Conservation (phyloP, 2,329 filamentous ascomycete species). For the Cladosporium sphaerospermum region DNA sequence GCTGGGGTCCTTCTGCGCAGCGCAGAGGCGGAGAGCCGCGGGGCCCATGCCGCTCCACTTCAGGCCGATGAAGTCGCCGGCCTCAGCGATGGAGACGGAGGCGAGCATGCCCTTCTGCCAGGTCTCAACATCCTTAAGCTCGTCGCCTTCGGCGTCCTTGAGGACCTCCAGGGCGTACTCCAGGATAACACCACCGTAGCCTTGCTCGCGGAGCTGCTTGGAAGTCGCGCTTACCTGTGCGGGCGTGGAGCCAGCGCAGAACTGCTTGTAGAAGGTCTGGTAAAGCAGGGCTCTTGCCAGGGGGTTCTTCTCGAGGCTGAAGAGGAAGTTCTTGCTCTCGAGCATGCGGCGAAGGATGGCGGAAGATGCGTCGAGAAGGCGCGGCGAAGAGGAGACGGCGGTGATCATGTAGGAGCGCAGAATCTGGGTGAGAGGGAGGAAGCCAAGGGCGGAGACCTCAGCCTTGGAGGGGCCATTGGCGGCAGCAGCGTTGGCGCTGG, state of each 20-base stretch:
- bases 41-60: conserved; percentile 78
- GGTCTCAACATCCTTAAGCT: conserved; percentile 55
- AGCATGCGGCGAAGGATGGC: conserved; percentile 63
- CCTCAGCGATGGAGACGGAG: conserved; percentile 53
- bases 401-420: conserved; percentile 65
- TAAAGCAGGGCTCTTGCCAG: conserved; percentile 65
- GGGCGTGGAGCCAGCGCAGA: conserved; percentile 75
- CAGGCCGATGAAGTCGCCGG: conserved; percentile 50
- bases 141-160: conserved; percentile 44
- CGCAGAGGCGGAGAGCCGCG: conserved; percentile 62
- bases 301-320: conserved; percentile 71
- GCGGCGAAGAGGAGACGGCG: conserved; percentile 61
- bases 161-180: conserved; percentile 81
- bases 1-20: conserved; percentile 56
- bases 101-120: conserved; percentile 72
- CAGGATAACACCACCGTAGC: conserved; percentile 77
- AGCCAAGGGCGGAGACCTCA: conserved; percentile 47
- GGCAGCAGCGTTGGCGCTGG: conserved; percentile 4
- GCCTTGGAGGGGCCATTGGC: background rate
- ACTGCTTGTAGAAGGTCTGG: conserved; percentile 82
- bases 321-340: conserved; percentile 57
- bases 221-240: conserved; percentile 63
- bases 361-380: conserved; percentile 65
- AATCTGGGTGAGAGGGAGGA: conserved; percentile 60
- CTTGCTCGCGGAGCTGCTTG: conserved; percentile 60